These are phyloP conservation scores for Mycena belliarum DNA, from an alignment of 768 basidiomycete genomes.

Conservation along the genomic window DNA sequence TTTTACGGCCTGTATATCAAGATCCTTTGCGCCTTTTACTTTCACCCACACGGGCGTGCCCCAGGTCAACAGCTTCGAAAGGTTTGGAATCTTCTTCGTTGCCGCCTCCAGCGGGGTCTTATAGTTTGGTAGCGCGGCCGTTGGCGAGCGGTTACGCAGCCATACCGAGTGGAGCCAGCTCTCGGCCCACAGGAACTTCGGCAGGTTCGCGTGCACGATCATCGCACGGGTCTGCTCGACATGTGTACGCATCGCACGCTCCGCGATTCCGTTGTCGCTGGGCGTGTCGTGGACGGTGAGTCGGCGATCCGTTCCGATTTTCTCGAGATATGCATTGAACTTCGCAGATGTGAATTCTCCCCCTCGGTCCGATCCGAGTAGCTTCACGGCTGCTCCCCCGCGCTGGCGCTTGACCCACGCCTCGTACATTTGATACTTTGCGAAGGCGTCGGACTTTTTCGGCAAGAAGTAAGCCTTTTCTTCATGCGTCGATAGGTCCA, in stretches of 20 bases:
- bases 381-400: too few species aligned
- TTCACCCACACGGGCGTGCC: too few species aligned
- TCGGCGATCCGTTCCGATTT: conserved; percentile 17
- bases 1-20: not conserved
- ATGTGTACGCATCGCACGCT: conserved; percentile 16
- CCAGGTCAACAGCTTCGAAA: too few species aligned
- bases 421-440: not conserved
- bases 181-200: not conserved
- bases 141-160: conserved; percentile 7
- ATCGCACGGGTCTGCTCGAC: conserved; percentile 21
- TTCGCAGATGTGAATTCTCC: not conserved
- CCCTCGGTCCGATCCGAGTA: too few species aligned
- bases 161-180: conserved; percentile 5
- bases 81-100: not conserved
- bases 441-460: not conserved
- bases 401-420: not conserved
- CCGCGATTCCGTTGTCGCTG: conserved; percentile 16
- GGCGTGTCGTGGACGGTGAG: conserved; percentile 17
- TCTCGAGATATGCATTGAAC: conserved; percentile 12
- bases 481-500: not conserved
- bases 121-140: not conserved
- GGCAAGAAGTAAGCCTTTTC: not conserved
- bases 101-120: not conserved
- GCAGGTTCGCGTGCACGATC: not conserved
- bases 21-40: too few species aligned